Percentiles rank a stretch among this genome's conserved stretches.
phyloP scores from a whole-genome alignment of 108 stramenopile species.

The Skeletonema tropicum region DNA sequence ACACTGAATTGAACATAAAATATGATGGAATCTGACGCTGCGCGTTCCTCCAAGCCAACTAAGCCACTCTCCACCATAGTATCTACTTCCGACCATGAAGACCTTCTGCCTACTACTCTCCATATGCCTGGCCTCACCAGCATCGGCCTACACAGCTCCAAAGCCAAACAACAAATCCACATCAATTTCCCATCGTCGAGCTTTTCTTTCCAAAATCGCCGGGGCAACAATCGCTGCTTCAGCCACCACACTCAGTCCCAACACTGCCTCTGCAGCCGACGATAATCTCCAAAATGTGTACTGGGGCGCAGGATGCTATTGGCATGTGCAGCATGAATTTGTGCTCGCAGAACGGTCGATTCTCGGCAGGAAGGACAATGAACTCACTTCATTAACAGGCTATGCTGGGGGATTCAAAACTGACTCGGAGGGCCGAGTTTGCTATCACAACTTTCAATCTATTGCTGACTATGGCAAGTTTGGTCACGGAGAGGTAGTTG shows the following conservation, averaged over 20 bases:
- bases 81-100: too few species aligned
- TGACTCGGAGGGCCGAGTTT: slow-evolving; percentile 47
- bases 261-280: slow-evolving; percentile 8
- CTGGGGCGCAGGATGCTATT: slow-evolving; percentile 79
- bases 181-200: neutral
- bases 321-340: slow-evolving; percentile 92
- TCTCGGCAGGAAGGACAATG: slow-evolving; percentile 58
- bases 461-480: slow-evolving; percentile 65
- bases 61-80: too few species aligned
- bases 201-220: slow-evolving; percentile 10
- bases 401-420: slow-evolving; percentile 83
- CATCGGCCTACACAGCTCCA: neutral
- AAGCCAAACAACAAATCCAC: neutral
- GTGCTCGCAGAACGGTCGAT: slow-evolving; percentile 78
- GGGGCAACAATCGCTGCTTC: neutral
- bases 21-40: too few species aligned
- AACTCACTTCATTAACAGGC: slow-evolving; percentile 79
- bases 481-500: slow-evolving; percentile 56
- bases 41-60: too few species aligned
- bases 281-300: slow-evolving; percentile 46
- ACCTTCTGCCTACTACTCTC: neutral
- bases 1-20: too few species aligned
- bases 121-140: neutral
- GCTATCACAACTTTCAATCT: slow-evolving; percentile 67
- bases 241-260: neutral